These are phyloP conservation scores for Pseudocercospora cruenta DNA, from an alignment of 2,329 filamentous ascomycete species.

Conservation along the genomic window DNA sequence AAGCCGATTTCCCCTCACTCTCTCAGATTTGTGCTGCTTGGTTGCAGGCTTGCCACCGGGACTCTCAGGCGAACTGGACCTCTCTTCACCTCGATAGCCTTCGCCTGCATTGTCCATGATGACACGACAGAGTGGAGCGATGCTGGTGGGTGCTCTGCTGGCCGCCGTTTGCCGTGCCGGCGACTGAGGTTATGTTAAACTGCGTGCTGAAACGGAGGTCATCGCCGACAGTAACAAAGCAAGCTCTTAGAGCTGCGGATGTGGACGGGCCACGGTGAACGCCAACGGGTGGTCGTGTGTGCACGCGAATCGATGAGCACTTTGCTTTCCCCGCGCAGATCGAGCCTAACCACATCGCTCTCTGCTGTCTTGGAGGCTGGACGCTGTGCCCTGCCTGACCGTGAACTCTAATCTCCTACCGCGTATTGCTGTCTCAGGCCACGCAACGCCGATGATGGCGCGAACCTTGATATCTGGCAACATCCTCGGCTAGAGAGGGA, in stretches of 20 bases:
- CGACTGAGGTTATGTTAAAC: not conserved
- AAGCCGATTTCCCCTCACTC: not conserved
- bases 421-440: not conserved
- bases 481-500: not conserved
- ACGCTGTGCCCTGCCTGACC: not conserved
- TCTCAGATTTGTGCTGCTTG: not conserved
- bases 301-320: not conserved
- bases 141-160: slow-evolving; percentile 1
- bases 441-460: not conserved
- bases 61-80: slow-evolving; percentile 19
- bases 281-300: not conserved
- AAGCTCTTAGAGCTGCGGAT: not conserved
- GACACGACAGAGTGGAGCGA: not conserved
- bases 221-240: not conserved
- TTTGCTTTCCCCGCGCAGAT: not conserved
- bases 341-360: not conserved
- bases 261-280: not conserved
- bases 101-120: not conserved
- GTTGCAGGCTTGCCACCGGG: slow-evolving; percentile 4
- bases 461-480: not conserved
- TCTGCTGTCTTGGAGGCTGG: not conserved
- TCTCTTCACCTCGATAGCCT: not conserved
- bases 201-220: not conserved
- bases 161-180: slow-evolving; percentile 5
- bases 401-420: not conserved